Conservation (phyloP, 345 rosid species). For the Syzygium grande region DNA sequence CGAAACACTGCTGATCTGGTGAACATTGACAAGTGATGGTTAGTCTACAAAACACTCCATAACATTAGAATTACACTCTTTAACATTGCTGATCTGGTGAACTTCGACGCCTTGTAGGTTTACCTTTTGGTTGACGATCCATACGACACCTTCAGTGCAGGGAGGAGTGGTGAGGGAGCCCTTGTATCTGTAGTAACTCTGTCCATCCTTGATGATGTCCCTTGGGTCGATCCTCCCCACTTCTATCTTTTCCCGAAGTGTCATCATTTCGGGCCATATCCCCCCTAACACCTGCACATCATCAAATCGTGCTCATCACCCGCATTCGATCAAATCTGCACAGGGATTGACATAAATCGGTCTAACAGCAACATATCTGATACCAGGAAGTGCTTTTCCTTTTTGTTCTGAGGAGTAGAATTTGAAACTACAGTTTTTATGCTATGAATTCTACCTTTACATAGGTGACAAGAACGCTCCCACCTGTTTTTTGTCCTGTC, state of each 20-base stretch:
- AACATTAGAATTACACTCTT: too few species aligned
- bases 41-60: not conserved
- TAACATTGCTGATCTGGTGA: slow-evolving; percentile 18
- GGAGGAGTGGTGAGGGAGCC: slow-evolving; percentile 89
- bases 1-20: slow-evolving; percentile 8
- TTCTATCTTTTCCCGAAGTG: not conserved
- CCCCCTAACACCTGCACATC: not conserved
- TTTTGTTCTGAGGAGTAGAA: not conserved
- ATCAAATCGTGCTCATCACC: not conserved
- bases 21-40: not conserved
- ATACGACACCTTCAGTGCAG: slow-evolving; percentile 66
- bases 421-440: not conserved
- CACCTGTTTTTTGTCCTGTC: not conserved
- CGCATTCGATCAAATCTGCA: not conserved
- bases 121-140: slow-evolving; percentile 56
- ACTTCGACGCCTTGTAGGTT: not conserved
- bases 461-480: not conserved
- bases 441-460: accelerated
- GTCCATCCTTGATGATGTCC: slow-evolving; percentile 34
- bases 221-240: slow-evolving; percentile 49
- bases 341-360: not conserved
- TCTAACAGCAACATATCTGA: not conserved
- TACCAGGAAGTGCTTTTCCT: not conserved
- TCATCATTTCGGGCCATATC: not conserved
- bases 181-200: slow-evolving; percentile 40